These are phyloP conservation scores for Populus hybrid DNA, from an alignment of 441 rosid genomes.

Conservation along the genomic window DNA sequence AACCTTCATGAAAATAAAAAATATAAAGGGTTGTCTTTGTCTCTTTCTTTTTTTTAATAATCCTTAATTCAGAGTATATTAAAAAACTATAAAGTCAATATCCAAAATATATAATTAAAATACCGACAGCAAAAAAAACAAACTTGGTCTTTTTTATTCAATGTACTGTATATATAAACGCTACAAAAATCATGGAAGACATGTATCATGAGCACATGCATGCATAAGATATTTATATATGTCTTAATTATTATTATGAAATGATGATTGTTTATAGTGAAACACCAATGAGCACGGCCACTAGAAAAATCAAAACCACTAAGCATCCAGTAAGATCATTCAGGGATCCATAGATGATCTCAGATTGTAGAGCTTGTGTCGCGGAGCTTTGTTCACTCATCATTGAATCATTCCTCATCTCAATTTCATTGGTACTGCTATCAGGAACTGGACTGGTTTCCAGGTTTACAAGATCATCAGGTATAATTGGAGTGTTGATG, in stretches of 20 bases:
- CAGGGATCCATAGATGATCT: not conserved
- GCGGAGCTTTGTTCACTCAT: not conserved
- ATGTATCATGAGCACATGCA: no score
- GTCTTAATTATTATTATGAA: no score
- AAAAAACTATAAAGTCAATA: no score
- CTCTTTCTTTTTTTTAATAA: no score
- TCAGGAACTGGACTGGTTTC: not conserved
- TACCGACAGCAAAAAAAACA: no score
- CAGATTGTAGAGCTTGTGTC: not conserved
- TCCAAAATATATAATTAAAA: no score
- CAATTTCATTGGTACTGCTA: not conserved
- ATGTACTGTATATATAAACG: no score
- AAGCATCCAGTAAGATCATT: conserved; percentile 5
- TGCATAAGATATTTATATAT: not conserved
- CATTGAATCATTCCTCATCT: not conserved
- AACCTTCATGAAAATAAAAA: no score
- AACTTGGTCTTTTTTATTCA: no score
- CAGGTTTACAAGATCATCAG: not conserved
- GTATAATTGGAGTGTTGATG: not conserved
- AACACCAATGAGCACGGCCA: conserved; percentile 8
- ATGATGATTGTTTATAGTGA: not conserved
- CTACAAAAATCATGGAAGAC: no score
- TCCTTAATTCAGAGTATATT: no score
- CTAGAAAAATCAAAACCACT: not conserved
- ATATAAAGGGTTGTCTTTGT: no score